phyloP scores from a whole-genome alignment of 2,329 filamentous ascomycete genomes.

The Colletotrichum lini region DNA sequence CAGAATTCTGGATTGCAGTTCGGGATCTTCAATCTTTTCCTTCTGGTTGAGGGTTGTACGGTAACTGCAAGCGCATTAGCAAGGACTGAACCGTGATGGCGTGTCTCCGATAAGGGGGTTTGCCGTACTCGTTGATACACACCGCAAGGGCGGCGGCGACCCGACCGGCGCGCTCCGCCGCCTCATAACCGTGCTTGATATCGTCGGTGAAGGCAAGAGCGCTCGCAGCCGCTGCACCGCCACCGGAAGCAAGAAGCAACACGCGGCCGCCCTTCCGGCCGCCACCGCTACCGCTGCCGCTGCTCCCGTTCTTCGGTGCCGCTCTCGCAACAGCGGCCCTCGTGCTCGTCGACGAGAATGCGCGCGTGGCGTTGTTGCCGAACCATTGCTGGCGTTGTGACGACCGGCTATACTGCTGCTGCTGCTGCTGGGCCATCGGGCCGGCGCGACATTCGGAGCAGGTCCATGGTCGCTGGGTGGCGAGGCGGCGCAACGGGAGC shows the following conservation, averaged over 20 bases:
- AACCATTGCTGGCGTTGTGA: conserved; percentile 48
- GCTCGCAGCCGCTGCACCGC: conserved; percentile 64
- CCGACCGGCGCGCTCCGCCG: conserved; percentile 82
- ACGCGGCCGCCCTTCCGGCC: conserved; percentile 45
- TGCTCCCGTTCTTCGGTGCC: conserved; percentile 1
- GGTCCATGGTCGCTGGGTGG: conserved; percentile 59
- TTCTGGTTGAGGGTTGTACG: conserved; percentile 83
- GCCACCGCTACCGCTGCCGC: not conserved
- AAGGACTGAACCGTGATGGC: conserved; percentile 46
- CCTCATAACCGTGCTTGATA: conserved; percentile 82
- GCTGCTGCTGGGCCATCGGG: conserved; percentile 48
- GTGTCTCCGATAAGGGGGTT: not conserved
- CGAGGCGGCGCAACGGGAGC: conserved; percentile 55
- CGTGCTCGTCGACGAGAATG: conserved; percentile 49
- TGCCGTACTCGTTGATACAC: conserved; percentile 86
- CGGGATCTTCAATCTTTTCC: conserved; percentile 72
- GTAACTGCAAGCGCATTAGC: conserved; percentile 72
- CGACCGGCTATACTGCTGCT: conserved; percentile 53
- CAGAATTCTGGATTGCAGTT: conserved; percentile 77
- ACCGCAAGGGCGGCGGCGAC: conserved; percentile 82
- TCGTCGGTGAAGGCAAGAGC: conserved; percentile 74
- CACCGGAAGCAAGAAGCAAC: conserved; percentile 65
- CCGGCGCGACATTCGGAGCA: conserved; percentile 60
- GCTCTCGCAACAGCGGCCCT: conserved; percentile 15
- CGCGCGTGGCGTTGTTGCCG: conserved; percentile 42